Percentiles rank a stretch among this genome's conserved stretches.
These are phyloP conservation scores for Apostasia shenzhenica DNA, from an alignment of 106 monocot genomes.

Conservation along the genomic window DNA sequence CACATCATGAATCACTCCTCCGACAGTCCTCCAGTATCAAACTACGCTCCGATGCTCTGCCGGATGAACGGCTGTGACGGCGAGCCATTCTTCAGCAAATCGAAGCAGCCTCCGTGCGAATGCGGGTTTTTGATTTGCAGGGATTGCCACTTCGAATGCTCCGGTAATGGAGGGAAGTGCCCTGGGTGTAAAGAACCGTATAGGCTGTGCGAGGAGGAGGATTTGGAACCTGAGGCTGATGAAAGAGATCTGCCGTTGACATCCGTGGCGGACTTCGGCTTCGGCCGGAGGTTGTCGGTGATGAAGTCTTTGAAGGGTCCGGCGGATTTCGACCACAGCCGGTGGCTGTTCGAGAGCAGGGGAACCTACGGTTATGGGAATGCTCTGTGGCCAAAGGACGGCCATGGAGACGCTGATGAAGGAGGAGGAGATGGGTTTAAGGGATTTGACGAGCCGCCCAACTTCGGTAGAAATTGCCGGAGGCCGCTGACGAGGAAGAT, in stretches of 20 bases:
- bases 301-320: constrained; percentile 42
- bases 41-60: constrained; percentile 22
- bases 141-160: constrained; percentile 56
- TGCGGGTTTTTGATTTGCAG: constrained; percentile 61
- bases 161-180: constrained; percentile 26
- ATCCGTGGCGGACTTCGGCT: constrained; percentile 39
- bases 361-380: constrained; percentile 86
- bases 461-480: constrained; percentile 26
- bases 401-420: constrained; percentile 21
- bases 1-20: constrained; percentile 39
- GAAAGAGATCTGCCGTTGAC: constrained; percentile 29
- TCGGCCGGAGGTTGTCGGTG: constrained; percentile 35
- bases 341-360: constrained; percentile 78
- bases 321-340: constrained; percentile 55
- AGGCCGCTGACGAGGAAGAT: constrained; percentile 67
- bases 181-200: constrained; percentile 73
- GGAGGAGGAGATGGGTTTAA: constrained; percentile 22
- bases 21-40: constrained; percentile 3
- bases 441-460: constrained; percentile 48
- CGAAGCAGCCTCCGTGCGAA: constrained; percentile 37
- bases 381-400: constrained; percentile 71
- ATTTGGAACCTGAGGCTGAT: constrained; percentile 15
- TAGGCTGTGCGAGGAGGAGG: constrained; percentile 25
- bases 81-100: constrained; percentile 6
- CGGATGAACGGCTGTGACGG: constrained; percentile 60